Evolutionary conservation across 805 yeast species (phyloP).

Genomic region (Ogataea wickerhamii): DNA sequence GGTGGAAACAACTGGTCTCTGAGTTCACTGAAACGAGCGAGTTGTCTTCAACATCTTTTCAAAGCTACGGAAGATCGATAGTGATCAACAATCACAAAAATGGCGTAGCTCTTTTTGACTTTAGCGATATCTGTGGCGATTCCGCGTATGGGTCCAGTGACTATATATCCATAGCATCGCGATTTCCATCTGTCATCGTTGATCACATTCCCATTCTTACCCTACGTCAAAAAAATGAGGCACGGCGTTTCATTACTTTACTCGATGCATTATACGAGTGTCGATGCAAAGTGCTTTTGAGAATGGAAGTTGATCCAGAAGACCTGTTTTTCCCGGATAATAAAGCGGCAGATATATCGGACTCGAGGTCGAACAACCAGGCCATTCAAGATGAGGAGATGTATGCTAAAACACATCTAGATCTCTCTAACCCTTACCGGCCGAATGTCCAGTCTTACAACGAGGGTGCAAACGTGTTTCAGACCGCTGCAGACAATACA

Average conservation of each 20-base stretch:
- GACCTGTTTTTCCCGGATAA: slow-evolving; percentile 61
- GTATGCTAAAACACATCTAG: slow-evolving; percentile 62
- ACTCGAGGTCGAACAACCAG: slow-evolving; percentile 22
- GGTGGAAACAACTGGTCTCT: slow-evolving; percentile 37
- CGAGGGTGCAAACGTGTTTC: slow-evolving; percentile 38
- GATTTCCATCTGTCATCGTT: slow-evolving; percentile 52
- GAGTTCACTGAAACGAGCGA: slow-evolving; percentile 9
- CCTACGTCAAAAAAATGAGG: slow-evolving; percentile 58
- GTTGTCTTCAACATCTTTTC: slow-evolving; percentile 29
- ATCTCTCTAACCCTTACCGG: slow-evolving; percentile 58
- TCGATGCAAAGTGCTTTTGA: slow-evolving; percentile 54
- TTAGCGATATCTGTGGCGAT: slow-evolving; percentile 52
- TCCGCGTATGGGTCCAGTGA: slow-evolving; percentile 59
- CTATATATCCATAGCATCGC: slow-evolving; percentile 63
- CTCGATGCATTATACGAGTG: slow-evolving; percentile 70
- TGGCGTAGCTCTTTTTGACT: slow-evolving; percentile 48
- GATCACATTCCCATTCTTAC: slow-evolving; percentile 61
- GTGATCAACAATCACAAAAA: slow-evolving; percentile 39
- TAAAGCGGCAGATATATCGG: slow-evolving; percentile 4
- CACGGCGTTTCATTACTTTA: slow-evolving; percentile 61
- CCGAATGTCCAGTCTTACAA: slow-evolving; percentile 67
- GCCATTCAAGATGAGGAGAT: slow-evolving; percentile 62
- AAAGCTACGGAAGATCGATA: slow-evolving; percentile 55
- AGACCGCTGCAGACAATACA: slow-evolving; percentile 16
- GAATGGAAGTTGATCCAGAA: slow-evolving; percentile 48